phyloP scores from a whole-genome alignment of 2,329 filamentous ascomycete genomes.

The Aureobasidium vineae region DNA sequence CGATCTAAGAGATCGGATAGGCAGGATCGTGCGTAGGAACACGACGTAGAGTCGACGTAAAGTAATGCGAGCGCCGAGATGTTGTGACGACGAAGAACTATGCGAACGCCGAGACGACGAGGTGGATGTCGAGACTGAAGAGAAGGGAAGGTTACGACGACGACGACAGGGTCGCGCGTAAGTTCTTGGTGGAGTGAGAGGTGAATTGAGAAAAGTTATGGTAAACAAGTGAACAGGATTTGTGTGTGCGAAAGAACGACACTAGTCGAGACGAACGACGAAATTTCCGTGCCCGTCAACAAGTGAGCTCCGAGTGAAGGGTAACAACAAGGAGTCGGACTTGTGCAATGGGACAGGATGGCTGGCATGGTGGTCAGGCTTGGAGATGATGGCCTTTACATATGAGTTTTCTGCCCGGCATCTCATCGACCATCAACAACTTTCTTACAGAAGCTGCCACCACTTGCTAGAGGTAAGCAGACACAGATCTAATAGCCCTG shows the following conservation, averaged over 20 bases:
- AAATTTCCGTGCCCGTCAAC: not conserved
- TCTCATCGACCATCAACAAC: not conserved
- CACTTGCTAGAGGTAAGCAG: not conserved
- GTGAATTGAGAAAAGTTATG: not conserved
- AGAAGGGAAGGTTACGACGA: not conserved
- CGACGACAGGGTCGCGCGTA: not conserved
- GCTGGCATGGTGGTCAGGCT: not conserved
- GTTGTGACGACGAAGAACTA: not conserved
- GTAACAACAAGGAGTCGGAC: not conserved
- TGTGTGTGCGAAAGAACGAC: not conserved
- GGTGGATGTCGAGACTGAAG: not conserved
- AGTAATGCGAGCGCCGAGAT: conserved; percentile 2
- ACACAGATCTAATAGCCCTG: not conserved
- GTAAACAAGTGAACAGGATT: not conserved
- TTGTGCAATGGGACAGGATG: not conserved
- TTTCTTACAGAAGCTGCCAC: not conserved
- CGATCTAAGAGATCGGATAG: not conserved
- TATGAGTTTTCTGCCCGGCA: too few species aligned
- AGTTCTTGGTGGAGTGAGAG: not conserved
- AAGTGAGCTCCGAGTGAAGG: not conserved
- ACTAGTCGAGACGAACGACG: not conserved
- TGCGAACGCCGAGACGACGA: not conserved
- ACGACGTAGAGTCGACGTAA: not conserved
- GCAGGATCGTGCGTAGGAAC: not conserved
- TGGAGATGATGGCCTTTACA: not conserved